Base-by-base conservation (phyloP, 2,329 filamentous ascomycete genomes). In the Trichoderma aggressivum region DNA sequence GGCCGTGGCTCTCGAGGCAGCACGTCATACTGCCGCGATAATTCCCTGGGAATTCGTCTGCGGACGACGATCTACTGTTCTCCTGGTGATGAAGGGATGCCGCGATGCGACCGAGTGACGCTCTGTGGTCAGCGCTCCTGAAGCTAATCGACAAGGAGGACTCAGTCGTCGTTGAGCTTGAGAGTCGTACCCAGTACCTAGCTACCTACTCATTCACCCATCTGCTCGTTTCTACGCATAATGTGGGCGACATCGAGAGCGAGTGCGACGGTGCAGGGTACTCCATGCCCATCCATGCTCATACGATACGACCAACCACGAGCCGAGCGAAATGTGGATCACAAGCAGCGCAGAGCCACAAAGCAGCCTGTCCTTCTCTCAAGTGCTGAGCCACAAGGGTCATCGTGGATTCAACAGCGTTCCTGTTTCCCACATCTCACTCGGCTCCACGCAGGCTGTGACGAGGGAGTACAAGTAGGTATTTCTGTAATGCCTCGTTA, bases 321-420 rank as follows among this genome's bases (percentile, higher is more conserved):
- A 68, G 56, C 39, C 36, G 12, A 32, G 18, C 14, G 30, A 18
- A 56, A 61, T 53, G 65, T 69, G 65, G 65, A 61, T 53, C 43
- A 36, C 28, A 61, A 50, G 65, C 56, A 60, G 65, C 56, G n/a
- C 47, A 47, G 53, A 47, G 64, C 53, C 53, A 65, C 62, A 59
- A 59, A 69, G 26, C 39, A 61, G 28, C 56, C 65, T 61, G 30
- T 56, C 39, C n/a, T 58, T 68, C 55, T 36, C 32, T 36, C 28
- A 39, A 28, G 36, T 61, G 65, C 65, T 69, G 39, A 69, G 65
- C 65, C 65, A 69, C 65, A 69, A 60, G 55, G 65, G 39, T 26
- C 56, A 69, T 61, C 28, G 65, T 59, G 39, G 28, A 24, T 18
- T 69, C 65, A 26, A 53, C 36, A 36, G 16, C 56, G 26, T 28